Evolutionary conservation across 2,329 filamentous ascomycete species (phyloP).

Genomic region (Berkeleyomyces rouxiae): DNA sequence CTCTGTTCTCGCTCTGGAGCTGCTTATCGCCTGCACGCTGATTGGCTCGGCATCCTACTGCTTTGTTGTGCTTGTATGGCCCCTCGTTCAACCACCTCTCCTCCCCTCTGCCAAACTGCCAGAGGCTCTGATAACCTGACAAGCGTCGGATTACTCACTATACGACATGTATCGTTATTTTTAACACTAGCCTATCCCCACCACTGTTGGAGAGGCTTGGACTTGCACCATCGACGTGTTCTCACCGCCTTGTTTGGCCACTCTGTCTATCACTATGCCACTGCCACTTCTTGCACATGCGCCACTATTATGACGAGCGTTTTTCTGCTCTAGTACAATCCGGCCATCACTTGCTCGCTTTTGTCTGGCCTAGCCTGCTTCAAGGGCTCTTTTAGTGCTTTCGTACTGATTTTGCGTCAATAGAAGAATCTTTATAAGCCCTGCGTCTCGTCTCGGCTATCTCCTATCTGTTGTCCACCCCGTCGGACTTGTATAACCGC

Average conservation of each 20-base stretch:
- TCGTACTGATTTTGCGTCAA: neutral
- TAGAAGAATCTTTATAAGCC: neutral
- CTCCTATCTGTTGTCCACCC: too few relatives aligned
- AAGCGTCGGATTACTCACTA: too few relatives aligned
- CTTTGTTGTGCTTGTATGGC: neutral
- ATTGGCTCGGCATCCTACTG: neutral
- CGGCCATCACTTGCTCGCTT: neutral
- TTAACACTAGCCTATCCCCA: too few relatives aligned
- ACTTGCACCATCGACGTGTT: neutral
- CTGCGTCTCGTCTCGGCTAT: neutral
- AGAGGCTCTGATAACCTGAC: neutral
- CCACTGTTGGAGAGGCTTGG: neutral
- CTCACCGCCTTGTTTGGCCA: neutral
- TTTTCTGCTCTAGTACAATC: neutral
- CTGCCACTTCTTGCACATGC: too few relatives aligned
- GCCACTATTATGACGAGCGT: neutral
- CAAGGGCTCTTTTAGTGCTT: neutral
- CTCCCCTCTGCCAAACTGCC: neutral
- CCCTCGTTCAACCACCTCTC: neutral
- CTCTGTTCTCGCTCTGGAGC: neutral
- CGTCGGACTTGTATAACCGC: too few relatives aligned
- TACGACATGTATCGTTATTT: too few relatives aligned
- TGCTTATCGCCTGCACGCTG: neutral
- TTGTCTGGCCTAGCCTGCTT: neutral
- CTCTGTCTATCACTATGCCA: too few relatives aligned